These are phyloP conservation scores for Aspergillus pseudonomiae DNA, from an alignment of 2,329 filamentous ascomycete species.

Conservation along the genomic window DNA sequence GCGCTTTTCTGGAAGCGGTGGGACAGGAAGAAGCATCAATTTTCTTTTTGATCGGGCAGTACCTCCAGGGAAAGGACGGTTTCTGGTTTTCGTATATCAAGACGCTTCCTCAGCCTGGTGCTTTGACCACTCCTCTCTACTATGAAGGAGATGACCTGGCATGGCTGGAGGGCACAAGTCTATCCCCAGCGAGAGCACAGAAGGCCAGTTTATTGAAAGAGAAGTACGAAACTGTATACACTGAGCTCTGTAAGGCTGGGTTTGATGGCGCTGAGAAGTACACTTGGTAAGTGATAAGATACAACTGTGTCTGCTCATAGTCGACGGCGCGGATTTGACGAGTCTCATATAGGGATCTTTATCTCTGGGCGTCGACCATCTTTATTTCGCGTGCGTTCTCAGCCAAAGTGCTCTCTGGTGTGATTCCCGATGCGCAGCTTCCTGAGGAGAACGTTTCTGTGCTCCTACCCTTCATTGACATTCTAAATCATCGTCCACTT, in stretches of 20 bases:
- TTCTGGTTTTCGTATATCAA: slow-evolving; percentile 71
- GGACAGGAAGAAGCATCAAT: slow-evolving; percentile 65
- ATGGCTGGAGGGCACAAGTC: slow-evolving; percentile 45
- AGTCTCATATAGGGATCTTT: slow-evolving; percentile 42
- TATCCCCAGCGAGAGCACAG: slow-evolving; percentile 37
- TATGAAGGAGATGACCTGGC: slow-evolving; percentile 65
- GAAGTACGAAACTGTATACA: slow-evolving; percentile 40
- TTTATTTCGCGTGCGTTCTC: slow-evolving; percentile 50
- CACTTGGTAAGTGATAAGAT: slow-evolving; percentile 39
- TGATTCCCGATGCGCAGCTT: slow-evolving; percentile 41
- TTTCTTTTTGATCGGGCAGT: slow-evolving; percentile 72
- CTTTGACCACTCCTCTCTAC: slow-evolving; percentile 64
- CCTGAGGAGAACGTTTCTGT: slow-evolving; percentile 66
- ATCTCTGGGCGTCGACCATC: slow-evolving; percentile 50
- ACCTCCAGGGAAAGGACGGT: slow-evolving; percentile 59
- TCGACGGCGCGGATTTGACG: neutral
- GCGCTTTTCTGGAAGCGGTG: slow-evolving; percentile 52
- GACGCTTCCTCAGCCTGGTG: slow-evolving; percentile 64
- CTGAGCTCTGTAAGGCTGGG: slow-evolving; percentile 33
- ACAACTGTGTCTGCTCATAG: neutral
- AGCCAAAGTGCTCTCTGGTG: slow-evolving; percentile 45
- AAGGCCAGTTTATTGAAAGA: slow-evolving; percentile 39
- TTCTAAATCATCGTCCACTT: slow-evolving; percentile 70
- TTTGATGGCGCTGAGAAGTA: slow-evolving; percentile 37
- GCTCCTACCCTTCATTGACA: slow-evolving; percentile 70